Evolutionary conservation across 225 moss, liverwort and hornwort genomes (phyloP), one percentile per base, ranked within the genome.

Genomic region (Bryum argenteum): DNA sequence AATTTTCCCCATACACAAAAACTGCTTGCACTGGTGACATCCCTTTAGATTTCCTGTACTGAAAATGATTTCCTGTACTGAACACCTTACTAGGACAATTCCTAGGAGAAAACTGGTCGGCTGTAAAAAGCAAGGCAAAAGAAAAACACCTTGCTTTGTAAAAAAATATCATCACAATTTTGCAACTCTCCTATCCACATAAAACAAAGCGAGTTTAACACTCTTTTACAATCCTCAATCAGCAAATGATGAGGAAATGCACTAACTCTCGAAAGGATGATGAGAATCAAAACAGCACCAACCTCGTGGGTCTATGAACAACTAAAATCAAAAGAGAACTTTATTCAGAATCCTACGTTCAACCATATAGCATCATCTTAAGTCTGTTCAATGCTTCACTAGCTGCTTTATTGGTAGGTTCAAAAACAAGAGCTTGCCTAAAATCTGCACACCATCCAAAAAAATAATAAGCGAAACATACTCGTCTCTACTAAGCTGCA

Each of bases 361-460:
- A 96, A 61, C 90, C 86, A 61, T 85, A 89, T 3, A 89, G 73
- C 69, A 92, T 77, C 81, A 94, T 97, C 87, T 92, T 90, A 82
- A 97, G 83, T 88, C 94, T 94, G 85, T 84, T 86, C 80, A 92
- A 78, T 63, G 97, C 97, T 79, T 97, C 97, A 84, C 88, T 80
- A 77, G 97, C 94, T 80, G 92, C 90, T 88, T 88, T 97, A 92
- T 97, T 97, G 70, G 97, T 94, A 39, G 97, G 97, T 89, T 97
- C 97, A 81, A 92, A 84, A 77, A 97, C 82, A 75, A 94, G 97
- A 83, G 94, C 97, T 85, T 94, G 94, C 81, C 86, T 94, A 91
- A 96, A 96, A 93, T 96, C 95, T 96, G 95, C 93, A 93, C 86
- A 96, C 59, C 71, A 85, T 69, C 72, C 75, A 81, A 82, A 74